A percentile compares a stretch with the other conserved stretches of the same genome.
These are phyloP conservation scores for Ceratobasidium sp. DNA, from an alignment of 1,284 basidiomycete species.

Conservation along the genomic window DNA sequence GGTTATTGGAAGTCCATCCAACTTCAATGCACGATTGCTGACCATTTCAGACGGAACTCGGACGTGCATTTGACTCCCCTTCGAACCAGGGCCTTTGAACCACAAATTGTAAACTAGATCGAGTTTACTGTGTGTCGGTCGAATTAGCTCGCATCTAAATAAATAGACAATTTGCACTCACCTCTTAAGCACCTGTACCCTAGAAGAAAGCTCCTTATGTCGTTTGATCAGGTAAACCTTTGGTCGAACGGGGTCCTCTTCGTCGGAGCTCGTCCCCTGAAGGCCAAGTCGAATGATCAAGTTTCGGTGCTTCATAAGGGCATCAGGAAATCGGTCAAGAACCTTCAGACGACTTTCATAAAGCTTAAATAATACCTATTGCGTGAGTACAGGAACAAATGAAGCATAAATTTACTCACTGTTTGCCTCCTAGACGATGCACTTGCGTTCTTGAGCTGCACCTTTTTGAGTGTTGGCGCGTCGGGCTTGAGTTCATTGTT, in stretches of 20 bases:
- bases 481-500: not conserved
- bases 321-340: not conserved
- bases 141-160: not conserved
- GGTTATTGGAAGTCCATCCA: constrained; percentile 8
- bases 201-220: not conserved
- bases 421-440: constrained; percentile 1
- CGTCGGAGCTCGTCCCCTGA: no score
- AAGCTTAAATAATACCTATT: not conserved
- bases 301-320: no score
- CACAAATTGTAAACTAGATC: not conserved
- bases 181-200: not conserved
- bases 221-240: not conserved
- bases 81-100: not conserved
- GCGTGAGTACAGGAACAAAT: not conserved
- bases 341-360: constrained; percentile 5
- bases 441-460: constrained; percentile 2
- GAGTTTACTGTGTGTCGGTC: not conserved
- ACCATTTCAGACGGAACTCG: constrained; percentile 5
- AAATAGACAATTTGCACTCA: not conserved
- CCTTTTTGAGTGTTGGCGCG: not conserved
- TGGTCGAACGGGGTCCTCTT: not conserved
- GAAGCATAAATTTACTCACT: not conserved
- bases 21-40: not conserved
- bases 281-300: no score
- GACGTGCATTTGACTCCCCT: constrained; percentile 9